Evolutionary conservation across 2,329 filamentous ascomycete species (phyloP).

Genomic region (Exophiala spinifera): DNA sequence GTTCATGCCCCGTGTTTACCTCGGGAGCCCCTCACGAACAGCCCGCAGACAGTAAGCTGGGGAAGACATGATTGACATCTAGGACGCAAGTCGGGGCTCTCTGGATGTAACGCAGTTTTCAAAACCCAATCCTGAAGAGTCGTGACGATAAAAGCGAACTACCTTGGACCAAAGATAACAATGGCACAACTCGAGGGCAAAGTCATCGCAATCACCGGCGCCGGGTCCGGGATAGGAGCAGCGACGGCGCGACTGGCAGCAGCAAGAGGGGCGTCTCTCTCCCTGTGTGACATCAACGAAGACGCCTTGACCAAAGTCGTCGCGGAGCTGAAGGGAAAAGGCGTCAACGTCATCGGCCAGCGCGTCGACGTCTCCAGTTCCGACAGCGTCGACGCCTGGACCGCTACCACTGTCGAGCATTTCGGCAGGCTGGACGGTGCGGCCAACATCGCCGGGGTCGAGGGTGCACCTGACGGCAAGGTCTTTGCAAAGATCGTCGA

Average conservation of each 20-base stretch:
- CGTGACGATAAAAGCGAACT: too few species aligned
- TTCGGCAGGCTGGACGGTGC: constrained; percentile 27
- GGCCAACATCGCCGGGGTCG: constrained; percentile 28
- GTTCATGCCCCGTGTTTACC: too few species aligned
- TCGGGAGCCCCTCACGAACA: too few species aligned
- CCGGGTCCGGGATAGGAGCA: constrained; percentile 50
- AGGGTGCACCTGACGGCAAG: constrained; percentile 40
- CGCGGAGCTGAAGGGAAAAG: constrained; percentile 7
- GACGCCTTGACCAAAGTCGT: constrained; percentile 32
- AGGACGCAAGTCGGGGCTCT: too few species aligned
- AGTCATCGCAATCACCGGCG: constrained; percentile 51
- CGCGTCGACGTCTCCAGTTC: constrained; percentile 21
- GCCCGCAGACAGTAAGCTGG: too few species aligned
- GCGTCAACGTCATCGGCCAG: constrained; percentile 11
- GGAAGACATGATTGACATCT: too few species aligned
- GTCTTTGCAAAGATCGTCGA: constrained; percentile 42
- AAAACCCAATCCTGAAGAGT: too few species aligned
- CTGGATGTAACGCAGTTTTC: too few species aligned
- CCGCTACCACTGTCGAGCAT: constrained; percentile 19
- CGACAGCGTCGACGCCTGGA: constrained; percentile 22
- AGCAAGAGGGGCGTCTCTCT: constrained; percentile 45
- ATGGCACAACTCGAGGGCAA: constrained; percentile 38
- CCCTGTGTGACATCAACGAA: constrained; percentile 48
- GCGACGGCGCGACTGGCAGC: constrained; percentile 47
- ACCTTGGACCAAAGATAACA: background rate